Conservation (phyloP, 139 green algal species). For the Tetradesmus lagerheimii region DNA sequence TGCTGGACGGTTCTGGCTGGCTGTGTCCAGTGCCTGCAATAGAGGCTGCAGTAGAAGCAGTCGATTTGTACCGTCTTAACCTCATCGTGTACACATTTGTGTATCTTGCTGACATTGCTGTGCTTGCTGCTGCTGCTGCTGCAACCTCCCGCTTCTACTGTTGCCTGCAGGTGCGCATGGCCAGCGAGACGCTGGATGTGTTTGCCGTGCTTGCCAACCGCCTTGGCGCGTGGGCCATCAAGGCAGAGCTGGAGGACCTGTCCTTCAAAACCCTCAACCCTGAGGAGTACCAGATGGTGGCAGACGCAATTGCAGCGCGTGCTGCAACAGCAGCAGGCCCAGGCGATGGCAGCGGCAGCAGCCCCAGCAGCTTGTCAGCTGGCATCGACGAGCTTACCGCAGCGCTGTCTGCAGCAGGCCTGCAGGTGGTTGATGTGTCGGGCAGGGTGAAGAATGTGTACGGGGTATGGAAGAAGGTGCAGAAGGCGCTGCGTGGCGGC, state of each 20-base stretch:
- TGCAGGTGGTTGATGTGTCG: constrained; percentile 77
- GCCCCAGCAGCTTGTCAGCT: neutral
- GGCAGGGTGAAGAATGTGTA: constrained; percentile 92
- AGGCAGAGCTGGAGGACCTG: constrained; percentile 92
- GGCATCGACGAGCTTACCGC: constrained; percentile 32
- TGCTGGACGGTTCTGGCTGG: no score
- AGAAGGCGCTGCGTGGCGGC: neutral
- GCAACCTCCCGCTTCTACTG: neutral
- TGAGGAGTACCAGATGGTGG: constrained; percentile 54
- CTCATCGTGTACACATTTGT: no score
- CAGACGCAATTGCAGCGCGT: constrained; percentile 28
- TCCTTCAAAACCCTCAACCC: constrained; percentile 78
- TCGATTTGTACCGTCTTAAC: no score
- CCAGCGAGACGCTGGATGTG: constrained; percentile 80
- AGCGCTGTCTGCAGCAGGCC: constrained; percentile 33
- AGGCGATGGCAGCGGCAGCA: neutral
- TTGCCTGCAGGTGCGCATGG: constrained; percentile 44
- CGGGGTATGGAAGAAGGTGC: constrained; percentile 87
- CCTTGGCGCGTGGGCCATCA: constrained; percentile 91
- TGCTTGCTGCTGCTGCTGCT: neutral
- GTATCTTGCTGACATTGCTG: neutral
- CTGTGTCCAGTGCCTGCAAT: no score
- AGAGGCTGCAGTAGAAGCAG: no score
- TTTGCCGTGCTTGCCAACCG: constrained; percentile 90
- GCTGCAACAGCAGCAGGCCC: constrained; percentile 5